Percentiles rank a stretch among this genome's conserved stretches.
These are phyloP conservation scores for Cymbomonas tetramitiformis DNA, from an alignment of 139 green algal species.

Conservation along the genomic window DNA sequence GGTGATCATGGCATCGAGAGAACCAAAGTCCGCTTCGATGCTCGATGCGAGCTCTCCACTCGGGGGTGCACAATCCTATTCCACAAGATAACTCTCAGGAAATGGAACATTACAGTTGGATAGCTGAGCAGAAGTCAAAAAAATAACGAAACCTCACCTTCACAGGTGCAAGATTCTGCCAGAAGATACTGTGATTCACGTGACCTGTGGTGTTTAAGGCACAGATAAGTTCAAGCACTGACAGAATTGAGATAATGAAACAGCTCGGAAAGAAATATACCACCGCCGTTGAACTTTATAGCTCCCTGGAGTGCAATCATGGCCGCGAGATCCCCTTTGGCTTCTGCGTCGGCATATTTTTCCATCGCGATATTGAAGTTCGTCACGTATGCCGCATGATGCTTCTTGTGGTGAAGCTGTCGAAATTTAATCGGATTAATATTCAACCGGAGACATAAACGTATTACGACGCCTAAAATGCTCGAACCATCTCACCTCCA, in stretches of 20 bases:
- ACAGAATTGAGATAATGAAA: not conserved
- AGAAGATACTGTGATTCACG: constrained; percentile 94
- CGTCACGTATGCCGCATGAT: constrained; percentile 72
- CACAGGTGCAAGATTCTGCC: constrained; percentile 68
- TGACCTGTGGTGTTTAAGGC: too few relatives aligned
- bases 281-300: constrained; percentile 92
- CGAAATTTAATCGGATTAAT: too few relatives aligned
- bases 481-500: too few relatives aligned
- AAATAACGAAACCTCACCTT: constrained; percentile 32
- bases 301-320: constrained; percentile 68
- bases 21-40: constrained; percentile 77
- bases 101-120: not conserved
- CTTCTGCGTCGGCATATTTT: constrained; percentile 57
- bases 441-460: too few relatives aligned
- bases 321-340: constrained; percentile 50
- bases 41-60: constrained; percentile 48
- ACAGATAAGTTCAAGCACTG: too few relatives aligned
- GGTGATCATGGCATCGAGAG: constrained; percentile 56
- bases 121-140: constrained; percentile 9
- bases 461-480: too few relatives aligned
- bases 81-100: too few relatives aligned
- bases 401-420: constrained; percentile 87
- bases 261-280: too few relatives aligned
- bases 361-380: constrained; percentile 70
- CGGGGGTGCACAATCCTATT: constrained; percentile 59